Base-by-base conservation (phyloP, 768 basidiomycete species). In the Terana coerulea region DNA sequence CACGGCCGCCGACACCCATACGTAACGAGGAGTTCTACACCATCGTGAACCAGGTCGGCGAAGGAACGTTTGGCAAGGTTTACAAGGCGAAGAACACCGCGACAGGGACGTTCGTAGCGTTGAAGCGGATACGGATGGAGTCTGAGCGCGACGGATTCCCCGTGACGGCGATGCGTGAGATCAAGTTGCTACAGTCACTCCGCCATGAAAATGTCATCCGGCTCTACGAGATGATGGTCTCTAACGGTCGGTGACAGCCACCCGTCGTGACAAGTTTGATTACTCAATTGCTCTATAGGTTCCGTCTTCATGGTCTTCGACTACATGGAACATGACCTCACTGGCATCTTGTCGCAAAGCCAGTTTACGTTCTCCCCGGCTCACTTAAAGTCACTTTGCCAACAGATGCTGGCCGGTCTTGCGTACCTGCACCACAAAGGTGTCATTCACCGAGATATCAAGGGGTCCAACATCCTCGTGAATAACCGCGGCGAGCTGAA, bases 231-330 rank as follows among this genome's bases (percentile, higher is more conserved):
- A 99, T 99, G 94, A 95, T 99, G 88, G 95, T 98, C 6, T 92
- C 94, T 0, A 90, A 91, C 59, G 94, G 97, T 94, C 60, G 58
- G 80, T 59, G 11, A 15, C n/a, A n/a, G n/a, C n/a, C n/a, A n/a
- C n/a, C n/a, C n/a, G n/a, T n/a, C 7, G 49, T 52, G 35, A 29
- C 24, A 12, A 34, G 34, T 46, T 39, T 29, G 7, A 5, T 8
- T 22, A 29, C 52, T 51, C 36, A 39, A 58, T 52, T 54, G 55
- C 35, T 34, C 24, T 53, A 49, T 61, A 98, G 95, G 93, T 52
- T 86, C 88, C 42, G 95, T 97, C 35, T 95, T 92, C 70, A 99
- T 99, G 97, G 95, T 99, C 33, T 93, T 98, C 62, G 95, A 98
- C 67, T 99, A 99, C 68, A 91, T 97, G 91, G 94, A 99, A 61